These are phyloP conservation scores for Mitragyna speciosa DNA, from an alignment of 257 asterid genomes.

Conservation along the genomic window DNA sequence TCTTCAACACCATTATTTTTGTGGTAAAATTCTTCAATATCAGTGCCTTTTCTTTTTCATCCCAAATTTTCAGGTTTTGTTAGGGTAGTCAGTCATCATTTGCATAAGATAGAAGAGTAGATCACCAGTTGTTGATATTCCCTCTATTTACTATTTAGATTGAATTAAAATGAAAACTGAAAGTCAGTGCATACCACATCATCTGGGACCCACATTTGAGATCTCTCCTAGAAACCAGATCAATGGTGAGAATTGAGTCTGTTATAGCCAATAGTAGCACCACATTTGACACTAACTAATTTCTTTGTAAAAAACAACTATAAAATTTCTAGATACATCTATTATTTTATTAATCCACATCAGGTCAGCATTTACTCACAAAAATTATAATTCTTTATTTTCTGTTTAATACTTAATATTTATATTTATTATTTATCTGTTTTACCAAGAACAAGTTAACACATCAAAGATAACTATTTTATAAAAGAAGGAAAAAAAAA, in stretches of 20 bases:
- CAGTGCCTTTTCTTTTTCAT: neutral
- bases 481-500: neutral
- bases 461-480: neutral
- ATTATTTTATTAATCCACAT: constrained; percentile 16
- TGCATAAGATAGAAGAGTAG: neutral
- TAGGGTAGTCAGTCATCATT: neutral
- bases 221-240: constrained; percentile 29
- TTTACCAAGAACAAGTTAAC: neutral
- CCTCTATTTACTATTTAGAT: constrained; percentile 2
- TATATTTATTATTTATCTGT: neutral
- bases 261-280: constrained; percentile 28
- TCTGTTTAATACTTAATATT: constrained; percentile 2
- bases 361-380: constrained; percentile 14
- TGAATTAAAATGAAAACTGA: constrained; percentile 14
- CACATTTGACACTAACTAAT: constrained; percentile 27
- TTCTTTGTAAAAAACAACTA: neutral
- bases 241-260: constrained; percentile 35
- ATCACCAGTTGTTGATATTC: neutral
- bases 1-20: neutral
- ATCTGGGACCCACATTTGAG: constrained; percentile 12
- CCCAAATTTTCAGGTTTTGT: neutral
- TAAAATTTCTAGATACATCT: neutral
- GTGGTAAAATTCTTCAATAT: no score
- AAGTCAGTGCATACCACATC: constrained; percentile 49
- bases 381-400: neutral